A percentile compares a stretch with the other conserved stretches of the same genome.
Conservation (phyloP, 1,284 basidiomycete genomes). For the Cystobasidium slooffiae region DNA sequence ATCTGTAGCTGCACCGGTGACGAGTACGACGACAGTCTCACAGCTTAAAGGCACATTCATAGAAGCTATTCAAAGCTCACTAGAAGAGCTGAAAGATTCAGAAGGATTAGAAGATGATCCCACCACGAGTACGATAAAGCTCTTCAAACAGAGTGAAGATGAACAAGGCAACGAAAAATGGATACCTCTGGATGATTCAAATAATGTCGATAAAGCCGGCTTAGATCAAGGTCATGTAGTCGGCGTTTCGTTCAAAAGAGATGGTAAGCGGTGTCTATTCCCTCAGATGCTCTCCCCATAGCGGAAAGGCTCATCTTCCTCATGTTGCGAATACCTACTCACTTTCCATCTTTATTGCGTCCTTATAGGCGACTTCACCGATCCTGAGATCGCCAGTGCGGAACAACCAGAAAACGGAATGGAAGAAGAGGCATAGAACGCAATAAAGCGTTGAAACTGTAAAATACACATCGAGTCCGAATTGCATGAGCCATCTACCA, state of each 20-base stretch:
- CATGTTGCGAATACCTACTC: neutral
- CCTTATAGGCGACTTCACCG: conserved; percentile 9
- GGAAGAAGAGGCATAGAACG: neutral
- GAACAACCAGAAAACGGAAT: neutral
- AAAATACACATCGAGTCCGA: no score
- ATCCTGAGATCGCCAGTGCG: conserved; percentile 11
- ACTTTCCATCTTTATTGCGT: neutral
- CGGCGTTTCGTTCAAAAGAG: conserved; percentile 28
- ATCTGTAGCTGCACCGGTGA: conserved; percentile 23
- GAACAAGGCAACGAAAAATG: conserved; percentile 30
- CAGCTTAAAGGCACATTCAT: conserved; percentile 68
- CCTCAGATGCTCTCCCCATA: neutral
- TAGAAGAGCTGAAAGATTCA: conserved; percentile 68
- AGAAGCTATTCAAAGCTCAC: conserved; percentile 67
- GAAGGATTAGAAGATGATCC: neutral
- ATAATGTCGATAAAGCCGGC: conserved; percentile 33
- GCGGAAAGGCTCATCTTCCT: neutral
- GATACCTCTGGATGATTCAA: conserved; percentile 30
- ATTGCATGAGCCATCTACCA: no score
- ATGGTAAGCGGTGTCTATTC: neutral
- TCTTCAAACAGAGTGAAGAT: conserved; percentile 36
- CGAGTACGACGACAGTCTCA: conserved; percentile 67
- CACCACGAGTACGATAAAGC: conserved; percentile 16
- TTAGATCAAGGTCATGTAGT: conserved; percentile 39
- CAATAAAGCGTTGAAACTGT: neutral